phyloP scores from a whole-genome alignment of 331 rosid genomes.

The Arachis monticola region DNA sequence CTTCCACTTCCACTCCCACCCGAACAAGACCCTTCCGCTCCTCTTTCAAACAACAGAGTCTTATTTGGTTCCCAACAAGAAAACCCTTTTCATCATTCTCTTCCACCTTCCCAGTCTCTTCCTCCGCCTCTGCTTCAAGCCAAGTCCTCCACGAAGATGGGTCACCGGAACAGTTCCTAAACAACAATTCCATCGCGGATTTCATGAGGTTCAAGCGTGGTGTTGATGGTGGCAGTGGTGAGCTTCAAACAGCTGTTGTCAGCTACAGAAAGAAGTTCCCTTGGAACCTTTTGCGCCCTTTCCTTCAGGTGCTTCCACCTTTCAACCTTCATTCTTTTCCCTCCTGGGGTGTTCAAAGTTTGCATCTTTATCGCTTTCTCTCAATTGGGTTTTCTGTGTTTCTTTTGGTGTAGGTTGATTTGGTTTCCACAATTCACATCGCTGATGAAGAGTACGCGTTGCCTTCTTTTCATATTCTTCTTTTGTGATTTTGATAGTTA shows the following conservation, averaged over 20 bases:
- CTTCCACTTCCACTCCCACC: slow-evolving; percentile 50
- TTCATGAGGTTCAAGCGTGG: slow-evolving; percentile 84
- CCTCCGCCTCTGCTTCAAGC: slow-evolving; percentile 4
- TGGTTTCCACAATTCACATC: slow-evolving; percentile 96
- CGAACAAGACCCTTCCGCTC: slow-evolving; percentile 53
- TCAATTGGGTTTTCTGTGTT: slow-evolving; percentile 26
- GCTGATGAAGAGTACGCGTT: slow-evolving; percentile 86
- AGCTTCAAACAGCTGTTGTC: slow-evolving; percentile 89
- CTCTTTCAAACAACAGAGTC: slow-evolving; percentile 41
- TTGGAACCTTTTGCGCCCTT: slow-evolving; percentile 81
- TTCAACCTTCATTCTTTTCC: background rate
- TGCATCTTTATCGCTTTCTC: slow-evolving; percentile 11
- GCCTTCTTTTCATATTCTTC: slow-evolving; percentile 28
- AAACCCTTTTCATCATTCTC: slow-evolving; percentile 37
- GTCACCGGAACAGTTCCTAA: slow-evolving; percentile 64
- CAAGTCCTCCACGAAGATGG: slow-evolving; percentile 49
- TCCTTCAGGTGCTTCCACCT: slow-evolving; percentile 62
- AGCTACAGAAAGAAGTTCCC: slow-evolving; percentile 83
- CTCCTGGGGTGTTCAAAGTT: slow-evolving; percentile 8
- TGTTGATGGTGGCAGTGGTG: slow-evolving; percentile 57
- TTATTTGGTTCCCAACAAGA: slow-evolving; percentile 29
- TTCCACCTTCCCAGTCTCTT: slow-evolving; percentile 30
- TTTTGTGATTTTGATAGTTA: slow-evolving; percentile 28
- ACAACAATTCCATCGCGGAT: slow-evolving; percentile 76
- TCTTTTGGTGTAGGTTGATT: slow-evolving; percentile 74